Evolutionary conservation across 257 asterid genomes (phyloP), one percentile per base, ranked within the genome.

Genomic region (Eustoma russellianum): DNA sequence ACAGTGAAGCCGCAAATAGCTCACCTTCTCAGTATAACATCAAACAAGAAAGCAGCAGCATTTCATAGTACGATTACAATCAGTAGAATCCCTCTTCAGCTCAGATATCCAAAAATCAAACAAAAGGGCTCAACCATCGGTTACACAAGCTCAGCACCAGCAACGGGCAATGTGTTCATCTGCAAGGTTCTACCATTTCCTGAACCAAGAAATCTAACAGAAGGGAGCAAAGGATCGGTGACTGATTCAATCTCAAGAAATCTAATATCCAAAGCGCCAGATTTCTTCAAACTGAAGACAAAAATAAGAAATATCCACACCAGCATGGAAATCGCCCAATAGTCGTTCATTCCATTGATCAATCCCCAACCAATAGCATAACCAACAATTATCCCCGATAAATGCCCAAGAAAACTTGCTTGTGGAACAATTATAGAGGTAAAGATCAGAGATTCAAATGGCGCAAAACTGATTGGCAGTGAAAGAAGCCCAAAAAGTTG

Each of bases 401-500:
- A 69, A 83, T 91, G 96, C 55, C 98, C 95, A 46, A 91, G 63
- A 68, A 91, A 91, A 69, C 98, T 91, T 0, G 96, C 98, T 72
- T 87, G 96, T 0, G 98, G 98, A 60, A 91, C 96, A 35, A 91
- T 87, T 5, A 91, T 91, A 17, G 98, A 84, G 16, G 98, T 91
- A 59, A 91, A 91, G 40, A 91, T 75, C 24, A 91, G 95, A 4
- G 94, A 87, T 53, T 91, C 98, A 57, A 91, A 91, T 0, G 98
- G 98, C 0, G 96, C 98, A 59, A 84, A 87, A 65, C 94, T 87
- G 57, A 91, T 91, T 5, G 96, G 98, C 49, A 91, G 95, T 1
- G 98, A 91, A 16, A 91, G 89, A 70, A 91, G 61, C 70, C 98
- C 98, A 33, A 91, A 91, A 63, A 91, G 92, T 59, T 87, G 83